Conservation (phyloP, 305 asterid genomes). For the Plantago rigida region DNA sequence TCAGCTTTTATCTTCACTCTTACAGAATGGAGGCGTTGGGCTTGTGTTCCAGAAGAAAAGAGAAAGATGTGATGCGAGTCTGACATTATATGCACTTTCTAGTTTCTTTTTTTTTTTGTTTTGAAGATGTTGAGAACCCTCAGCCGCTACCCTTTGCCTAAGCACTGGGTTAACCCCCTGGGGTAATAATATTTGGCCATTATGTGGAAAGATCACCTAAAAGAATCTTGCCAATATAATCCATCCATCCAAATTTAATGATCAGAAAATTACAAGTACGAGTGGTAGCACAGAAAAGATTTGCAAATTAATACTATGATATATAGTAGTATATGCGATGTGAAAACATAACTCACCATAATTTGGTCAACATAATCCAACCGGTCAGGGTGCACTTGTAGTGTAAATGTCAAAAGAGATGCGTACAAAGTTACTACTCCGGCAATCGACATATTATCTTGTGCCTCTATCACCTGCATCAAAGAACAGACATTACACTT, state of each 20-base stretch:
- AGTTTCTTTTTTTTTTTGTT: no score
- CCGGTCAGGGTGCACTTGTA: constrained; percentile 92
- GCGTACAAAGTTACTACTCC: constrained; percentile 88
- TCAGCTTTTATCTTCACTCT: neutral
- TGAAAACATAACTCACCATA: constrained; percentile 46
- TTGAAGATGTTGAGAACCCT: no score
- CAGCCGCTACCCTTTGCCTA: no score
- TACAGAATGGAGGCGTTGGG: neutral
- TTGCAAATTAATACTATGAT: constrained; percentile 9
- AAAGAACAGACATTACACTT: constrained; percentile 24
- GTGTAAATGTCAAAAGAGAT: constrained; percentile 82
- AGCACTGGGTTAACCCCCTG: no score
- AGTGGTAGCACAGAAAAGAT: constrained; percentile 3
- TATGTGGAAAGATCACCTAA: constrained; percentile 8
- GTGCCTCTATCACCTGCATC: constrained; percentile 96
- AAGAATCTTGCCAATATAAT: constrained; percentile 2
- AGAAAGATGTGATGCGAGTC: neutral
- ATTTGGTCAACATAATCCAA: constrained; percentile 94
- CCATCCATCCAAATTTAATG: constrained; percentile 11
- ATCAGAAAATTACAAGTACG: constrained; percentile 1
- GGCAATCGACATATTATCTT: constrained; percentile 66
- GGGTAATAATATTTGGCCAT: neutral
- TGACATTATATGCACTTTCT: no score
- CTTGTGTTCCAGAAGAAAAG: constrained; percentile 5
- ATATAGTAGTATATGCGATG: constrained; percentile 8